Conservation (phyloP, 2,329 filamentous ascomycete genomes). For the Fusarium staphyleae region DNA sequence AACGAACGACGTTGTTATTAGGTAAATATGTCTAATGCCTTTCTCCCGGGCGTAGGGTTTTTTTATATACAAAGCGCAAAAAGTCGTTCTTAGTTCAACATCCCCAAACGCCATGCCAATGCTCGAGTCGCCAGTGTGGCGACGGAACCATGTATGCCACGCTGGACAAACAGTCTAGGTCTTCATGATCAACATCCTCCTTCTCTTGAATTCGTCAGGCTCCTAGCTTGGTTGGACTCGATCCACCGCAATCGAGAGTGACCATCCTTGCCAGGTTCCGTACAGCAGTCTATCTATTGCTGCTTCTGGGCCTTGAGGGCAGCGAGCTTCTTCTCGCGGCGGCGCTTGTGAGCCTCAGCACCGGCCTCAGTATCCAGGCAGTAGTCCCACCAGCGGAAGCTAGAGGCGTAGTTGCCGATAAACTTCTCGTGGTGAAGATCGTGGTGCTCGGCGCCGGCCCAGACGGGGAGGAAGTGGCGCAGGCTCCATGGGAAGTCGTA, state of each 20-base stretch:
- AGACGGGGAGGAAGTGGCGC: conserved; percentile 95
- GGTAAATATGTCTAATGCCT: conserved; percentile 43
- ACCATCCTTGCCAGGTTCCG: conserved; percentile 9
- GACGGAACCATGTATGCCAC: conserved; percentile 29
- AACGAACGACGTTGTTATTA: conserved; percentile 46
- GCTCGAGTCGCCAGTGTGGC: conserved; percentile 32
- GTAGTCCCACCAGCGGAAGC: conserved; percentile 99
- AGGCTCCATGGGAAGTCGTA: conserved; percentile 99
- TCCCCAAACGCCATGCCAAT: conserved; percentile 44
- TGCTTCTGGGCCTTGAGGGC: conserved; percentile 70
- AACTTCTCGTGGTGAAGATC: conserved; percentile 98
- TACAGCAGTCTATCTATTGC: conserved; percentile 62
- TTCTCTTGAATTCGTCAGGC: conserved; percentile 16
- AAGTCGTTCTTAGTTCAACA: conserved; percentile 40
- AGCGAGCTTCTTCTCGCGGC: conserved; percentile 78
- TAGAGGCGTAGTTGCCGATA: conserved; percentile 96
- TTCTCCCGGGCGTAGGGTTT: conserved; percentile 35
- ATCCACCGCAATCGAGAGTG: conserved; percentile 39
- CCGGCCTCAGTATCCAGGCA: conserved; percentile 91
- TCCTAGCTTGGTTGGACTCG: conserved; percentile 15
- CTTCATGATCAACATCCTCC: conserved; percentile 34
- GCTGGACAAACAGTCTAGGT: conserved; percentile 33
- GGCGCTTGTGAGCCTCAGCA: conserved; percentile 82
- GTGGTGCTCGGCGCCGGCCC: conserved; percentile 96
- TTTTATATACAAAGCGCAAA: conserved; percentile 43